phyloP scores from a whole-genome alignment of 2,329 filamentous ascomycete genomes.

The Juglanconis juglandina region DNA sequence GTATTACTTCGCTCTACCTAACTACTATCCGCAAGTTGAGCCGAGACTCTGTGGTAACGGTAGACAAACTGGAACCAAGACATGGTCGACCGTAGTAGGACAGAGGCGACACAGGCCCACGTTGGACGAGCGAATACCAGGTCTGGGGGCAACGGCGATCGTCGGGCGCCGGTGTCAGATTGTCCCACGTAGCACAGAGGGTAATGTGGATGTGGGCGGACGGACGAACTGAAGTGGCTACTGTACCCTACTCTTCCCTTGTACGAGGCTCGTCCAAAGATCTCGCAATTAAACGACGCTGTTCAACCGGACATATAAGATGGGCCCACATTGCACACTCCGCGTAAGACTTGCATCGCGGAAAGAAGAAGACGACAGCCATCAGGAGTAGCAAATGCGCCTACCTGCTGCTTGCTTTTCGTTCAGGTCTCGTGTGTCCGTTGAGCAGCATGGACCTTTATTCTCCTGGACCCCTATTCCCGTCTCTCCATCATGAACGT shows the following conservation, averaged over 20 bases:
- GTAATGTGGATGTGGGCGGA: not conserved
- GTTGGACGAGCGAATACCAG: constrained; percentile 10
- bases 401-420: not conserved
- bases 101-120: constrained; percentile 1
- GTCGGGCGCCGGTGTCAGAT: constrained; percentile 12
- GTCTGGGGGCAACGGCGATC: constrained; percentile 12
- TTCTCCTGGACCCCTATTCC: not conserved
- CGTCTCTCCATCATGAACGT: not conserved
- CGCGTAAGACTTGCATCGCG: constrained; percentile 10
- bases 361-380: not conserved
- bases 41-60: constrained; percentile 9
- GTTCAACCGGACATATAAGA: constrained; percentile 18
- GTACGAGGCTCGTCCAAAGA: constrained; percentile 15
- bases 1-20: not conserved
- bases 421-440: constrained; percentile 8
- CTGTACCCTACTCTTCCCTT: not conserved
- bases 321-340: constrained; percentile 7
- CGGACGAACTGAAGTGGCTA: not conserved
- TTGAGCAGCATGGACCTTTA: not conserved
- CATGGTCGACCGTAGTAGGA: constrained; percentile 5
- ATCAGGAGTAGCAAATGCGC: not conserved
- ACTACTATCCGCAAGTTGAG: constrained; percentile 16
- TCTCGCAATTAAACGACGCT: constrained; percentile 19
- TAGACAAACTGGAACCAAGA: constrained; percentile 14
- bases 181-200: constrained; percentile 6